Conservation (phyloP, 2,329 filamentous ascomycete species). For the Fusarium irregulare region DNA sequence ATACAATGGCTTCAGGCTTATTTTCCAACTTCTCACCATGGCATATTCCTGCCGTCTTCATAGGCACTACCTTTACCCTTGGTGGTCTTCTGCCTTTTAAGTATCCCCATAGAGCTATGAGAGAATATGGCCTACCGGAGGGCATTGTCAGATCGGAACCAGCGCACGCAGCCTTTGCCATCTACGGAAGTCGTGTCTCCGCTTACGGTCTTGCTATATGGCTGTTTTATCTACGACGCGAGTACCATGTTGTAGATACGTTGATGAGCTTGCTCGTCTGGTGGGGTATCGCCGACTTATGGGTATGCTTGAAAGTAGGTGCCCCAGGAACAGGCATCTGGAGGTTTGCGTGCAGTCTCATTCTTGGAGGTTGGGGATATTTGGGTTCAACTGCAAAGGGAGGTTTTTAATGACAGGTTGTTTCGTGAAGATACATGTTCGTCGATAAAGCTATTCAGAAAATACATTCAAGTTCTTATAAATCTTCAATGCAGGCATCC, state of each 20-base stretch:
- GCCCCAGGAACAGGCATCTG: constrained; percentile 22
- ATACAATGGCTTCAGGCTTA: constrained; percentile 26
- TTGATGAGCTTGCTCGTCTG: constrained; percentile 34
- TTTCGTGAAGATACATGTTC: not conserved
- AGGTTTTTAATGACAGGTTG: not conserved
- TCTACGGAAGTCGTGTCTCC: constrained; percentile 40
- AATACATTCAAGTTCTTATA: not conserved
- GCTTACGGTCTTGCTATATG: constrained; percentile 39
- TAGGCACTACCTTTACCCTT: constrained; percentile 48
- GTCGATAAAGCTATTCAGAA: not conserved
- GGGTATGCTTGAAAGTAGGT: constrained; percentile 42
- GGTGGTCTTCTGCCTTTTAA: constrained; percentile 51
- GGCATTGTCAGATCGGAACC: constrained; percentile 47
- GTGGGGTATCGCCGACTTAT: constrained; percentile 39
- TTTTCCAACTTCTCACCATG: constrained; percentile 33
- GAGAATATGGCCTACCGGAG: constrained; percentile 49
- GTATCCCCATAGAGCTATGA: constrained; percentile 48
- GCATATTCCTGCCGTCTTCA: constrained; percentile 45
- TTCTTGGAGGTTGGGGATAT: constrained; percentile 35
- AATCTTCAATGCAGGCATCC: not conserved
- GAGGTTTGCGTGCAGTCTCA: constrained; percentile 20
- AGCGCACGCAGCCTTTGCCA: constrained; percentile 48
- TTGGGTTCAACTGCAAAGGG: constrained; percentile 34
- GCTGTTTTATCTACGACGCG: constrained; percentile 37
- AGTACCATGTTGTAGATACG: constrained; percentile 37